A percentile compares a stretch with the other conserved stretches of the same genome.
Evolutionary conservation across 345 rosid genomes (phyloP).

Genomic region (Cardamine occulta): DNA sequence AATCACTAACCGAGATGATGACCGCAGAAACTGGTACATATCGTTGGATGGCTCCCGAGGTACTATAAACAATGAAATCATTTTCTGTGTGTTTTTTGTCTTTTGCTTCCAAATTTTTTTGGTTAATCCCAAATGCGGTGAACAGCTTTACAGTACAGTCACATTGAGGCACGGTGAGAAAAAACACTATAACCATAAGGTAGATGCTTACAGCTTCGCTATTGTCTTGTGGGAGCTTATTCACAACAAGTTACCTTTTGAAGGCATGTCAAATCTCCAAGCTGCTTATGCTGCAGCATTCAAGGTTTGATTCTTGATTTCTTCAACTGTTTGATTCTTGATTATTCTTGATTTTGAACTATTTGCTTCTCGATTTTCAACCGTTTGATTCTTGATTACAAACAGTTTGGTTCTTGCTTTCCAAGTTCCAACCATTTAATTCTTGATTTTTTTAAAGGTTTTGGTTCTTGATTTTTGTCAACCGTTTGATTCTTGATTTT

Average conservation of each 20-base stretch:
- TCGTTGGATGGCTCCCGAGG: conserved; percentile 99
- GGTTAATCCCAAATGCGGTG: background rate
- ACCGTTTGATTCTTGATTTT: background rate
- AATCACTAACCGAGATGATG: conserved; percentile 98
- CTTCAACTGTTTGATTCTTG: background rate
- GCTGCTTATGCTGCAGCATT: conserved; percentile 99
- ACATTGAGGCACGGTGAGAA: conserved; percentile 96
- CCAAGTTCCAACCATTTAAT: background rate
- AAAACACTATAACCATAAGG: conserved; percentile 94
- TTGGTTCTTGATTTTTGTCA: background rate
- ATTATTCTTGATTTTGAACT: background rate
- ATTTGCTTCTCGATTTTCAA: background rate
- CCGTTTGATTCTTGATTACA: background rate
- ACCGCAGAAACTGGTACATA: conserved; percentile 99
- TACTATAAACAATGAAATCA: conserved; percentile 32
- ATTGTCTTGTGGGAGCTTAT: conserved; percentile 96
- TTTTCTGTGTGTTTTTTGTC: conserved; percentile 8
- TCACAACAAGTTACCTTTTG: conserved; percentile 92
- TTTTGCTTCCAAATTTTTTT: background rate
- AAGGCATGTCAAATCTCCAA: conserved; percentile 99
- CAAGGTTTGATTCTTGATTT: conserved; percentile 56
- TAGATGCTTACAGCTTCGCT: conserved; percentile 93
- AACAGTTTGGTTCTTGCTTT: background rate
- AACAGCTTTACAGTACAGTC: conserved; percentile 94
- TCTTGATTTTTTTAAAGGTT: too few species aligned